Evolutionary conservation across 2,329 filamentous ascomycete genomes (phyloP).

Genomic region (Scleromitrula shiraiana): DNA sequence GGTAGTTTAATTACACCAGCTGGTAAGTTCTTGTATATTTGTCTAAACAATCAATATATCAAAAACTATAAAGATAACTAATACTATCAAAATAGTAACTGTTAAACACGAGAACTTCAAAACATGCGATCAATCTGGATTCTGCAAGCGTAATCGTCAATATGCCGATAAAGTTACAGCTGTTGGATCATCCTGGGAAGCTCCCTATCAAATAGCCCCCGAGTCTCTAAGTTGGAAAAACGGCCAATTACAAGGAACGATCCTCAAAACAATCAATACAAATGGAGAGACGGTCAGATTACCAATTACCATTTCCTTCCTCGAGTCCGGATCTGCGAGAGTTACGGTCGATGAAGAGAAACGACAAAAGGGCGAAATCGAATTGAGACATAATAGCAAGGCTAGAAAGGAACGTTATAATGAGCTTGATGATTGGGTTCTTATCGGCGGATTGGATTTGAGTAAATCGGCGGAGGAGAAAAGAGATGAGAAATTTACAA

Average conservation of each 20-base stretch:
- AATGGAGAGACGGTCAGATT: constrained; percentile 64
- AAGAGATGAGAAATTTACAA: constrained; percentile 59
- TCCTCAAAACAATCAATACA: constrained; percentile 70
- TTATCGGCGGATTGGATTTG: constrained; percentile 71
- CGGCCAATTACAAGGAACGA: constrained; percentile 68
- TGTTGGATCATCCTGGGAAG: constrained; percentile 58
- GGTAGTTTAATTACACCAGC: constrained; percentile 54
- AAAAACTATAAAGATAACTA: constrained; percentile 10
- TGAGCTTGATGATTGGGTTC: constrained; percentile 76
- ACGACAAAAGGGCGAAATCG: constrained; percentile 80
- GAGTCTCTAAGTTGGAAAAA: constrained; percentile 68
- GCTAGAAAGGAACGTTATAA: constrained; percentile 91
- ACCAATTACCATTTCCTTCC: constrained; percentile 79
- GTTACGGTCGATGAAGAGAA: constrained; percentile 89
- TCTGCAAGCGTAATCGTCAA: constrained; percentile 90
- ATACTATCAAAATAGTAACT: constrained; percentile 43
- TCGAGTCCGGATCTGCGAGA: constrained; percentile 80
- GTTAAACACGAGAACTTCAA: constrained; percentile 99
- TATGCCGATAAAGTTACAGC: constrained; percentile 71
- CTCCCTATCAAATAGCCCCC: constrained; percentile 71
- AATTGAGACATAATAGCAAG: constrained; percentile 75
- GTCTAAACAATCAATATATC: background rate
- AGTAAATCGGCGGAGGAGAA: constrained; percentile 65
- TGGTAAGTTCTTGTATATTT: constrained; percentile 46
- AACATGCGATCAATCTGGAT: constrained; percentile 89